Percentiles rank a stretch among this genome's conserved stretches.
phyloP scores from a whole-genome alignment of 148 eudicot genomes.

The Pouteria glomerata region DNA sequence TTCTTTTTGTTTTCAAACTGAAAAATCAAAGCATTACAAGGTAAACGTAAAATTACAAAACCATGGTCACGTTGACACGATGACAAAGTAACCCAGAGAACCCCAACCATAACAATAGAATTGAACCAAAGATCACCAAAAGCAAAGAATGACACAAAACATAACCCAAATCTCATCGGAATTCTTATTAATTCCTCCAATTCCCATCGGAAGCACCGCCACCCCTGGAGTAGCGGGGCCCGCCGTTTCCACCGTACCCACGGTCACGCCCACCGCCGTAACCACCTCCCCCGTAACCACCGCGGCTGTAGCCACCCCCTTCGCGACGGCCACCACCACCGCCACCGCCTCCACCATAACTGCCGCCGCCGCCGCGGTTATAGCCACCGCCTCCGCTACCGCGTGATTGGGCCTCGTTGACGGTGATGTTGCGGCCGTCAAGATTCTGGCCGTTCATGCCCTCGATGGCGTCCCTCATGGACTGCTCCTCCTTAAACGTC shows the following conservation, averaged over 20 bases:
- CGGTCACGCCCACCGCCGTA: constrained; percentile 19
- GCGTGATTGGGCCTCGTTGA: constrained; percentile 38
- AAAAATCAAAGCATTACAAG: no score
- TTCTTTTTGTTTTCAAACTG: no score
- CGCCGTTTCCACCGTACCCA: constrained; percentile 11
- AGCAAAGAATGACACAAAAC: neutral
- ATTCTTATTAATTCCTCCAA: constrained; percentile 49
- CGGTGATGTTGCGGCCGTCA: constrained; percentile 36
- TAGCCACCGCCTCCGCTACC: constrained; percentile 32
- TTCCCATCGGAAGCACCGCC: constrained; percentile 38
- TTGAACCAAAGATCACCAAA: neutral
- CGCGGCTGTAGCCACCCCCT: constrained; percentile 20
- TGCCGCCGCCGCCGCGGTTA: constrained; percentile 23
- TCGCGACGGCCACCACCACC: constrained; percentile 28
- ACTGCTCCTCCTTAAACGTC: constrained; percentile 35
- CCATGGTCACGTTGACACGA: neutral
- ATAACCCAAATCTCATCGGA: neutral
- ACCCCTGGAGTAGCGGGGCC: constrained; percentile 6
- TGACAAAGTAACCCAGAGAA: neutral
- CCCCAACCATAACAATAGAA: neutral
- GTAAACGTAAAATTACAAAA: neutral
- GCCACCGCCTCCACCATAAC: constrained; percentile 19
- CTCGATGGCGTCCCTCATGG: constrained; percentile 42
- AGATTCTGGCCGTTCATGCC: constrained; percentile 40
- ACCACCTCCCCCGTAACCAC: constrained; percentile 16